Conservation (phyloP, 495 filamentous ascomycete species). For the Jackrogersella multiformis region DNA sequence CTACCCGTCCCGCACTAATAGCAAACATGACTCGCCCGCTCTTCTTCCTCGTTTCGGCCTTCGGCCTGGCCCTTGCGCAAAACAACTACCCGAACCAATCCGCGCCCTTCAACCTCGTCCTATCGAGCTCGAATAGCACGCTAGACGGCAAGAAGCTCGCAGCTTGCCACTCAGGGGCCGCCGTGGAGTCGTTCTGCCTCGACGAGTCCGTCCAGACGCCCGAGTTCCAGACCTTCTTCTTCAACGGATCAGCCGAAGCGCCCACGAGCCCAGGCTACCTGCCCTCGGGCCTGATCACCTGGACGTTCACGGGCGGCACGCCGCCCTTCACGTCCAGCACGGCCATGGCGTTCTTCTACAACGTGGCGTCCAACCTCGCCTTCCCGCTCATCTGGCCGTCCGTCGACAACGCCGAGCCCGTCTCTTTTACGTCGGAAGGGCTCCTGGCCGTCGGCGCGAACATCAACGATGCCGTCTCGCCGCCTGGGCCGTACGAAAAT, state of each 20-base stretch:
- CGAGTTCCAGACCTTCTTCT: constrained; percentile 36
- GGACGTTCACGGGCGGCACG: constrained; percentile 30
- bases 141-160: constrained; percentile 30
- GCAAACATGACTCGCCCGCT: constrained; percentile 15
- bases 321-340: constrained; percentile 25
- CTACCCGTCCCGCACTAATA: background rate
- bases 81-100: constrained; percentile 33
- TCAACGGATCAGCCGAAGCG: constrained; percentile 28
- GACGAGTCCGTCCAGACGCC: background rate
- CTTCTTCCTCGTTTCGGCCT: constrained; percentile 9
- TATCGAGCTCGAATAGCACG: constrained; percentile 30
- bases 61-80: constrained; percentile 25
- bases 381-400: constrained; percentile 34
- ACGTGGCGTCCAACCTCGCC: constrained; percentile 34
- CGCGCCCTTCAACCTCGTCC: constrained; percentile 39
- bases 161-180: constrained; percentile 34
- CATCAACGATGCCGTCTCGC: constrained; percentile 27
- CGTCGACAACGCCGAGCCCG: constrained; percentile 4
- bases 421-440: constrained; percentile 23
- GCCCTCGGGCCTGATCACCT: constrained; percentile 24
- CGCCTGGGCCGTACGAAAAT: constrained; percentile 31
- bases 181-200: constrained; percentile 35
- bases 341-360: constrained; percentile 33
- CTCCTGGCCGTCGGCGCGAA: constrained; percentile 24
- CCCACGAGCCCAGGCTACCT: constrained; percentile 17